Conservation (phyloP, 1,284 basidiomycete species). For the Pholiota adiposa region DNA sequence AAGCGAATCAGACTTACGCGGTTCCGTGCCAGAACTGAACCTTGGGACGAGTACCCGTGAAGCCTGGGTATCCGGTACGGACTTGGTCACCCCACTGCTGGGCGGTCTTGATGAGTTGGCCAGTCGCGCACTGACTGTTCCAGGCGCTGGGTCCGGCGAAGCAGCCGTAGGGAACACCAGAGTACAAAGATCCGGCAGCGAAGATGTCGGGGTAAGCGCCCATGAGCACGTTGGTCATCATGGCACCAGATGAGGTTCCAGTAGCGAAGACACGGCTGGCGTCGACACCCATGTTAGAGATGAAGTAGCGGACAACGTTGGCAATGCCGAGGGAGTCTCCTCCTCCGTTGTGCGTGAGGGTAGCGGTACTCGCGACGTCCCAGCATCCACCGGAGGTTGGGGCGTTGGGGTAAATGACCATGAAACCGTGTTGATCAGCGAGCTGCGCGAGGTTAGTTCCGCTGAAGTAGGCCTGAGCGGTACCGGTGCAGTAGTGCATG, state of each 20-base stretch:
- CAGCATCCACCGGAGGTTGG: slow-evolving; percentile 52
- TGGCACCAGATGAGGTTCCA: slow-evolving; percentile 57
- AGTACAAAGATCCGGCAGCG: slow-evolving; percentile 48
- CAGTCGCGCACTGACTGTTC: slow-evolving; percentile 34
- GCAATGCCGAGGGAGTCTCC: slow-evolving; percentile 58
- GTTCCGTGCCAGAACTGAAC: slow-evolving; percentile 62
- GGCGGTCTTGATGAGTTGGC: slow-evolving; percentile 13
- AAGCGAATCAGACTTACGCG: slow-evolving; percentile 34
- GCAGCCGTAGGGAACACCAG: slow-evolving; percentile 58
- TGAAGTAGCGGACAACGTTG: slow-evolving; percentile 49
- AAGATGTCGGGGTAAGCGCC: slow-evolving; percentile 60
- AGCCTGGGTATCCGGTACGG: slow-evolving; percentile 51
- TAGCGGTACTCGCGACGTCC: slow-evolving; percentile 53
- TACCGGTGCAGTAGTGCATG: slow-evolving; percentile 53
- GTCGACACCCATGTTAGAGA: slow-evolving; percentile 50
- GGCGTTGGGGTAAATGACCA: slow-evolving; percentile 49
- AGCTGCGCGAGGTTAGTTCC: slow-evolving; percentile 48
- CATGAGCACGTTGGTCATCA: slow-evolving; percentile 61
- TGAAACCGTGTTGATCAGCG: slow-evolving; percentile 50
- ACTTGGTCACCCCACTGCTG: slow-evolving; percentile 46
- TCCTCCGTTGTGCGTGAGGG: slow-evolving; percentile 55
- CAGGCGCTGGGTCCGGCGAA: slow-evolving; percentile 50
- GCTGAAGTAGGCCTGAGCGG: slow-evolving; percentile 53
- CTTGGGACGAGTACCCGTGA: slow-evolving; percentile 53
- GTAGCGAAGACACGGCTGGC: slow-evolving; percentile 49